phyloP scores from a whole-genome alignment of 2,329 filamentous ascomycete genomes.

The Alternaria sp. region DNA sequence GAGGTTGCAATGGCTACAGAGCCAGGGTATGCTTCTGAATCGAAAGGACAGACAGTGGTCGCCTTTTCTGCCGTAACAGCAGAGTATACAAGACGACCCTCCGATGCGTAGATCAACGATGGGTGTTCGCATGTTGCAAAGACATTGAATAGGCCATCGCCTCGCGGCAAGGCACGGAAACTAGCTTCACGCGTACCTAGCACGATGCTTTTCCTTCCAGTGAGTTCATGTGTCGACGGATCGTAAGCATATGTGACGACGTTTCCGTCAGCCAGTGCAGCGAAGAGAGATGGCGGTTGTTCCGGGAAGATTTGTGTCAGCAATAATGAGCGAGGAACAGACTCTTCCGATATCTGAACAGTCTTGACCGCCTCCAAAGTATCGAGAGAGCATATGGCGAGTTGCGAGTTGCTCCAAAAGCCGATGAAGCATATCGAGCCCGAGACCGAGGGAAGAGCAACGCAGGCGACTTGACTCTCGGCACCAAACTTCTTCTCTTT shows the following conservation, averaged over 20 bases:
- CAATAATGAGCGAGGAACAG: slow-evolving; percentile 82
- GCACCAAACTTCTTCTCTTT: slow-evolving; percentile 68
- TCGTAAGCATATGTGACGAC: slow-evolving; percentile 85
- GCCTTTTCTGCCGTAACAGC: slow-evolving; percentile 91
- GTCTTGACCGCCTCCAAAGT: slow-evolving; percentile 72
- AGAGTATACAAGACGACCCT: slow-evolving; percentile 89
- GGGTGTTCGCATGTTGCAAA: slow-evolving; percentile 96
- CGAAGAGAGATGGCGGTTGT: slow-evolving; percentile 79
- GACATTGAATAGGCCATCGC: slow-evolving; percentile 74
- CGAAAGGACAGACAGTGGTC: slow-evolving; percentile 81
- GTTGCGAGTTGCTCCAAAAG: slow-evolving; percentile 84
- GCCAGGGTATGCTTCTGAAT: slow-evolving; percentile 80
- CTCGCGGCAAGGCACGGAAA: slow-evolving; percentile 79
- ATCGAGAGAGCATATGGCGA: slow-evolving; percentile 76
- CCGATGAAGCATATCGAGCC: slow-evolving; percentile 78
- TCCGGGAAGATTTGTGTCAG: slow-evolving; percentile 77
- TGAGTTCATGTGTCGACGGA: slow-evolving; percentile 67
- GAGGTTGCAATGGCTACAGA: slow-evolving; percentile 84
- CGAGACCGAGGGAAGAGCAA: slow-evolving; percentile 74
- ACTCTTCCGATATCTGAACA: slow-evolving; percentile 66
- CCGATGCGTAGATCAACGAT: slow-evolving; percentile 88
- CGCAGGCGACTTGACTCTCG: slow-evolving; percentile 83
- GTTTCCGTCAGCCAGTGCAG: slow-evolving; percentile 91
- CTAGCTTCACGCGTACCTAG: slow-evolving; percentile 86
- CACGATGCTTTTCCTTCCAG: slow-evolving; percentile 79